Conservation (phyloP, 345 rosid species). For the Acer campestre region DNA sequence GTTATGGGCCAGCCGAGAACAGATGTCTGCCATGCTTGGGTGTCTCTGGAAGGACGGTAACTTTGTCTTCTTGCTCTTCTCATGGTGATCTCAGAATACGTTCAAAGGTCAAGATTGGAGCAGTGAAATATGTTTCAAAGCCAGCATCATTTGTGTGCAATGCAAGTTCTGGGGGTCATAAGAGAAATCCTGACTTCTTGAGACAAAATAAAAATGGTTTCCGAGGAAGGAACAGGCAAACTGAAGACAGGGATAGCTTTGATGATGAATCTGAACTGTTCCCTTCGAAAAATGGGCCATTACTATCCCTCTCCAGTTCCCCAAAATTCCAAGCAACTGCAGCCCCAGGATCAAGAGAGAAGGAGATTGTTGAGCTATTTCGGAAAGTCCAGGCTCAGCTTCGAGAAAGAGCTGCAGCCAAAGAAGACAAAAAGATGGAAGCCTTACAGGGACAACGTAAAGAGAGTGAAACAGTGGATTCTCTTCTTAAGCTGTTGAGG, state of each 20-base stretch:
- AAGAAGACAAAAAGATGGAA: conserved; percentile 64
- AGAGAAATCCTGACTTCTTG: conserved; percentile 74
- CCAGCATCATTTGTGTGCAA: conserved; percentile 51
- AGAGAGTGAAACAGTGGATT: conserved; percentile 76
- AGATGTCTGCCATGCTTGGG: conserved; percentile 46
- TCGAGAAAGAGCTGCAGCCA: conserved; percentile 72
- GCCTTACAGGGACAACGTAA: conserved; percentile 53
- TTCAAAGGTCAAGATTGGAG: conserved; percentile 39
- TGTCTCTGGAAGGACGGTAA: conserved; percentile 47
- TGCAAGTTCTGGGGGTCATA: conserved; percentile 59
- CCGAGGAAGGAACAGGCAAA: conserved; percentile 63
- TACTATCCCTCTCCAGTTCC: conserved; percentile 55
- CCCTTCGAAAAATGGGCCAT: conserved; percentile 65
- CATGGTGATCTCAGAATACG: conserved; percentile 26
- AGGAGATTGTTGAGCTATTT: conserved; percentile 89
- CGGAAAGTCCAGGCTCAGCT: conserved; percentile 88
- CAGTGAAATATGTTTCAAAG: conserved; percentile 34
- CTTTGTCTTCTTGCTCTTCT: conserved; percentile 39
- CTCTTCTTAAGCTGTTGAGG: conserved; percentile 78
- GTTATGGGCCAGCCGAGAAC: conserved; percentile 54
- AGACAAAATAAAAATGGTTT: conserved; percentile 60
- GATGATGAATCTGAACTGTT: conserved; percentile 64
- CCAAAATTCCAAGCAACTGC: conserved; percentile 78
- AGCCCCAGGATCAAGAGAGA: conserved; percentile 74
- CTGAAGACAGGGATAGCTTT: conserved; percentile 57